Percentiles rank a stretch among this genome's conserved stretches.
These are phyloP conservation scores for Cubamyces sp. DNA, from an alignment of 768 basidiomycete genomes.

Conservation along the genomic window DNA sequence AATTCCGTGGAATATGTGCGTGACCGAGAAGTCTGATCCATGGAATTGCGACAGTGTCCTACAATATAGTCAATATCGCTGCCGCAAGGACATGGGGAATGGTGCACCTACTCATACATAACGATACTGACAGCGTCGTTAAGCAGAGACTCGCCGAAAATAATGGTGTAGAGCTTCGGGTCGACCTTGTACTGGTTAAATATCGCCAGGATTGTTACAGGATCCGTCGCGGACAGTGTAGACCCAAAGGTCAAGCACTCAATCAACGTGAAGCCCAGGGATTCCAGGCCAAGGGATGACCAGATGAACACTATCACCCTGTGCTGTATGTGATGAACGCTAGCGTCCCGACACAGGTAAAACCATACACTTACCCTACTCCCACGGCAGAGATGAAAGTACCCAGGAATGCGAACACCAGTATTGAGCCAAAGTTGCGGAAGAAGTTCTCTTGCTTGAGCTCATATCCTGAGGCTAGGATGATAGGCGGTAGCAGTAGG, in stretches of 20 bases:
- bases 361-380: conserved; percentile 72
- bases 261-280: conserved; percentile 79
- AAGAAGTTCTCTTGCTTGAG: conserved; percentile 99
- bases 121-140: conserved; percentile 99
- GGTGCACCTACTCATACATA: conserved; percentile 92
- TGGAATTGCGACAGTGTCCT: conserved; percentile 94
- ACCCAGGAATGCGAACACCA: conserved; percentile 91
- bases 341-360: background rate
- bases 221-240: conserved; percentile 96
- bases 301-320: conserved; percentile 95
- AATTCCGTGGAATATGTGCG: conserved; percentile 93
- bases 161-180: conserved; percentile 95
- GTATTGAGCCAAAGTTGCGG: conserved; percentile 95
- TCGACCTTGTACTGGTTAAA: conserved; percentile 99
- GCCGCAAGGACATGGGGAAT: background rate
- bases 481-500: conserved; percentile 96
- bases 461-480: conserved; percentile 96
- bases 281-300: conserved; percentile 90
- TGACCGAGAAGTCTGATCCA: conserved; percentile 82
- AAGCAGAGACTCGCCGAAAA: conserved; percentile 94
- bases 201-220: conserved; percentile 96
- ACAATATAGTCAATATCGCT: background rate
- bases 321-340: conserved; percentile 53
- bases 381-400: conserved; percentile 97
- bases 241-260: conserved; percentile 98